Evolutionary conservation across 768 basidiomycete species (phyloP), one percentile per base, ranked within the genome.

Genomic region (Rhizopogon salebrosus): DNA sequence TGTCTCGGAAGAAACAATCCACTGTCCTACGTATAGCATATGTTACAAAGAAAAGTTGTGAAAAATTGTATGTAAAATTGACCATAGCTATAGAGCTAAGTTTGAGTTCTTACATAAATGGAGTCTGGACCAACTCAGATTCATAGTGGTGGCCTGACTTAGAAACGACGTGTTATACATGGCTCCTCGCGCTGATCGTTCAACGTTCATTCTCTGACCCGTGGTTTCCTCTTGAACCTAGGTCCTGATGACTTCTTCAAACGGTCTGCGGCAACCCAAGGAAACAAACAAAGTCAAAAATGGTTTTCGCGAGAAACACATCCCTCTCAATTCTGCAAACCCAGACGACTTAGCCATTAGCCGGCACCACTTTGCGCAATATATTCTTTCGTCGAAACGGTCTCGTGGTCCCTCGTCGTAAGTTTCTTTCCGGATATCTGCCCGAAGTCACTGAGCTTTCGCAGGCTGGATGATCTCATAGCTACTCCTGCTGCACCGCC

Each of bases 381-480:
- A 66, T 55, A 62, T 77, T 20, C 58, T 80, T 22, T 70, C 70
- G 8, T 66, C 70, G 49, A 75, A 71, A 48, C 70, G 72, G 37
- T 51, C 65, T 41, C 22, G 10, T 16, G 65, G 77, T 8, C 74
- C 76, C 41, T 65, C 70, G 79, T 65, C 70, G 79, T 78, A 62
- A 53, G 73, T 55, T 6, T 31, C 35, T 23, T 52, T 27, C 1
- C 20, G 10, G 18, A 14, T 11, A 13, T 54, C 10, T 4, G 3
- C 13, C 9, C 18, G 24, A 36, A 22, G 10, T 10, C 11, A 27
- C n/a, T 40, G 46, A 68, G 64, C 0, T 58, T 54, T 9, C 62
- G 61, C 6, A 54, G 54, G 5, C 36, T 68, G 35, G 51, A 64
- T 6, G 59, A 60, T 26, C 60, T 67, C 14, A 65, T 60, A 43